phyloP scores from a whole-genome alignment of 495 filamentous ascomycete species.

The Penicillium alfredii region DNA sequence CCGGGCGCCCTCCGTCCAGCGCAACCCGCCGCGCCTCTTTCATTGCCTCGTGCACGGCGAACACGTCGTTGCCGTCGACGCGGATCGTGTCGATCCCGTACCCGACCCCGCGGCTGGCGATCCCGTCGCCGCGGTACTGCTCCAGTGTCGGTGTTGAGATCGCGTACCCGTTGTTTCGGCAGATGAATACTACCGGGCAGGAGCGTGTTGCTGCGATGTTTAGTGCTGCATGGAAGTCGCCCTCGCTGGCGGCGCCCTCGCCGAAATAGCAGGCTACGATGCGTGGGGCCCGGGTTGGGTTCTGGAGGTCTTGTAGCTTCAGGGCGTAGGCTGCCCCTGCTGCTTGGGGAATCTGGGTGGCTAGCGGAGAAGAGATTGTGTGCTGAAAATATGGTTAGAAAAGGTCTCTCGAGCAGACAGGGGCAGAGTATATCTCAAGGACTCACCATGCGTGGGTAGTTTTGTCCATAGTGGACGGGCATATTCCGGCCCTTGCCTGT shows the following conservation, averaged over 20 bases:
- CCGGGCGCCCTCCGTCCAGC: conserved; percentile 69
- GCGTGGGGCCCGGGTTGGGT: conserved; percentile 58
- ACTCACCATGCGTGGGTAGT: conserved; percentile 71
- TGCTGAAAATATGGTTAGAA: conserved; percentile 63
- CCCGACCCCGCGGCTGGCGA: conserved; percentile 87
- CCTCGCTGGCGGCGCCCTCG: conserved; percentile 95
- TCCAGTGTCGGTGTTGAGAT: conserved; percentile 93
- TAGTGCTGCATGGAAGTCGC: conserved; percentile 94
- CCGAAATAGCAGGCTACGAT: conserved; percentile 91
- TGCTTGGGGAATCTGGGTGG: conserved; percentile 94
- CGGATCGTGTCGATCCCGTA: conserved; percentile 97
- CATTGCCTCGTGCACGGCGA: conserved; percentile 83
- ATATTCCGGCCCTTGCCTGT: conserved; percentile 84
- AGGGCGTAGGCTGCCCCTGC: conserved; percentile 90
- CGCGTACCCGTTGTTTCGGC: conserved; percentile 95
- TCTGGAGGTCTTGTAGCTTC: conserved; percentile 73
- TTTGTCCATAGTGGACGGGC: conserved; percentile 93
- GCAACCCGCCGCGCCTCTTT: conserved; percentile 71
- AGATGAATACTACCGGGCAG: conserved; percentile 90
- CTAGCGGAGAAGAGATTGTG: conserved; percentile 87
- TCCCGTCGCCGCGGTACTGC: conserved; percentile 95
- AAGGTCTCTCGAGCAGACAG: too few relatives aligned
- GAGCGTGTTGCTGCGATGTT: conserved; percentile 94
- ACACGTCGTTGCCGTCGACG: conserved; percentile 96
- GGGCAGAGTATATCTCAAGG: not conserved